Percentiles rank a stretch among this genome's conserved stretches.
phyloP scores from a whole-genome alignment of 371 early-diverging fungal species.

The Mortierella sp. region DNA sequence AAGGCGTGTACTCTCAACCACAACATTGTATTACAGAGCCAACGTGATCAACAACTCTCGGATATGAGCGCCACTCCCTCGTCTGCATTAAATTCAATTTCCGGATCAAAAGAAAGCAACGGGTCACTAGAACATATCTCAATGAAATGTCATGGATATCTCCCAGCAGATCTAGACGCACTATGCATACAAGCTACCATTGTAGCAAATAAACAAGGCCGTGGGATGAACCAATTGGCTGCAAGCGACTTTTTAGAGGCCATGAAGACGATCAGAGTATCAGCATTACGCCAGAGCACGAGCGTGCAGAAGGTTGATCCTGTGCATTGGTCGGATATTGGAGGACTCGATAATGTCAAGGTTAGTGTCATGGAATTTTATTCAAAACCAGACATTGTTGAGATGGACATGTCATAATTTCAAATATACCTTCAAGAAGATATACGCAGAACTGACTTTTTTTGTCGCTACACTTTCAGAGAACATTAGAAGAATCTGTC shows the following conservation, averaged over 20 bases:
- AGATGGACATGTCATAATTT: neutral
- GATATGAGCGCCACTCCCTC: neutral
- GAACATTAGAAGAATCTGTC: conserved; percentile 89
- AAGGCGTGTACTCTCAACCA: conserved; percentile 40
- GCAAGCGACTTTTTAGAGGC: conserved; percentile 29
- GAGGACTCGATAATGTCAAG: conserved; percentile 93
- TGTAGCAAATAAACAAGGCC: conserved; percentile 34
- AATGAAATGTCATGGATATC: conserved; percentile 65
- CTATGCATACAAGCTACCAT: conserved; percentile 62
- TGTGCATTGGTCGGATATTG: conserved; percentile 91
- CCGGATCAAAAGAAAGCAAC: neutral
- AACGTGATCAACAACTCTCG: neutral
- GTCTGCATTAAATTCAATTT: neutral
- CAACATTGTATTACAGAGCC: neutral
- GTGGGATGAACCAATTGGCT: conserved; percentile 22
- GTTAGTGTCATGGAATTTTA: conserved; percentile 52
- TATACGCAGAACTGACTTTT: neutral
- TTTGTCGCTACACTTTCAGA: conserved; percentile 25
- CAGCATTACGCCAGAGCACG: conserved; percentile 48
- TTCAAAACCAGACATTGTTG: too few relatives aligned
- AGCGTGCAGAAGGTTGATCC: conserved; percentile 68
- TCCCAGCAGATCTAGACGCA: conserved; percentile 68
- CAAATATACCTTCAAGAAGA: too few relatives aligned
- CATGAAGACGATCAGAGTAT: conserved; percentile 56
- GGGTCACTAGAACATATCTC: conserved; percentile 48